Evolutionary conservation across 2,329 filamentous ascomycete species (phyloP), one percentile per base, ranked within the genome.

Genomic region (Talaromyces atroroseus): DNA sequence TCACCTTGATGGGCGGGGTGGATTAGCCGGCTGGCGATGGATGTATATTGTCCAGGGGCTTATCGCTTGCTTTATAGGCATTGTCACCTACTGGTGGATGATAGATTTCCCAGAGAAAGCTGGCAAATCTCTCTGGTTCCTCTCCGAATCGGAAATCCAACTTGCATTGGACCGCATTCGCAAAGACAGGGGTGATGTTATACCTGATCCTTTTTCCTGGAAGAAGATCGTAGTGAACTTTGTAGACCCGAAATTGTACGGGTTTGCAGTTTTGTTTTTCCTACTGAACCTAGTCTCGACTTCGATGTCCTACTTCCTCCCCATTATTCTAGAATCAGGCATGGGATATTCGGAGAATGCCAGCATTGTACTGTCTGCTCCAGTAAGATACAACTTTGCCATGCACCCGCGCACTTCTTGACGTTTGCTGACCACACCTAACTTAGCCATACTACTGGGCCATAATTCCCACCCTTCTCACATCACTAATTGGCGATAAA

Each of bases 71-170:
- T 56, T 83, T 21, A 70, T 88, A 20, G 84, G 84, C 2, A 63
- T 85, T 29, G 57, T 78, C 12, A 86, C 84, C 0, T 87, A 84
- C 64, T 86, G 83, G 77, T 88, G 85, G 85, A 87, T 88, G 72
- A 76, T 87, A 44, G 84, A 87, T 64, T 88, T 88, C 60, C 85
- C 85, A 0, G 85, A 88, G 62, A 76, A 82, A 24, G 76, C 82
- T 7, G 7, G 1, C 75, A 82, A 52, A 71, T 84, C 80, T 51
- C 80, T 83, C 61, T 74, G 67, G 62, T 88, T 88, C 64, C 74
- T 88, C 21, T 78, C 76, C 2, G 65, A 76, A 7, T 71, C 77
- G 18, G 84, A 88, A 66, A 78, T 80, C 38, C 68, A 72, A n/a
- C 64, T 87, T 3, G 83, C 82, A 1, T 74, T 82, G 1, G 69